Conservation (phyloP, 2,329 filamentous ascomycete species). For the Dichotomopilus funicola region DNA sequence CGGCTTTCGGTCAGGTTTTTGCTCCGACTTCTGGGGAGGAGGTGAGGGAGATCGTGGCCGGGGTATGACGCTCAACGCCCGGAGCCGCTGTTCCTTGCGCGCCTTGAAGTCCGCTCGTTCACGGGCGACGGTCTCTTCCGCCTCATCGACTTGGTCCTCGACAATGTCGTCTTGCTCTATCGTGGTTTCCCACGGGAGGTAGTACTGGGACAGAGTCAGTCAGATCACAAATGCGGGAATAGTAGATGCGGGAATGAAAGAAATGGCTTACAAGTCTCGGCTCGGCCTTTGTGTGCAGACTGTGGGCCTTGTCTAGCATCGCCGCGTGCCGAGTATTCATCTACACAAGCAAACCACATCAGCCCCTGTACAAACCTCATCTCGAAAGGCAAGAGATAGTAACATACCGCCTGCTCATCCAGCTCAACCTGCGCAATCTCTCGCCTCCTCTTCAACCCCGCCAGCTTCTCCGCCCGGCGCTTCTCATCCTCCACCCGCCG, state of each 20-base stretch:
- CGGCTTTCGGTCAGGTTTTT: background rate
- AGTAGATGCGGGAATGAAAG: background rate
- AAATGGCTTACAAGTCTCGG: conserved; percentile 62
- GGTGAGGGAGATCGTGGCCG: conserved; percentile 23
- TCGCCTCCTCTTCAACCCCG: conserved; percentile 54
- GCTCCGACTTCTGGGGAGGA: background rate
- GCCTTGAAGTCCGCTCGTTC: conserved; percentile 59
- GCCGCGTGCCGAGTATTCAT: conserved; percentile 70
- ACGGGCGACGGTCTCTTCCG: conserved; percentile 54
- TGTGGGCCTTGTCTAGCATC: conserved; percentile 64
- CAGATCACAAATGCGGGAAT: background rate
- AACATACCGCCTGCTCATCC: conserved; percentile 68
- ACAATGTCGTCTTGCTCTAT: conserved; percentile 64
- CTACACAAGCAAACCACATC: conserved; percentile 36
- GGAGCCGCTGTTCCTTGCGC: conserved; percentile 38
- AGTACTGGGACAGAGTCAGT: conserved; percentile 55
- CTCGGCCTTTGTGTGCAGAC: conserved; percentile 62
- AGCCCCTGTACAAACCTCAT: conserved; percentile 18
- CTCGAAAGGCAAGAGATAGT: background rate
- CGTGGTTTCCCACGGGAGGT: conserved; percentile 73
- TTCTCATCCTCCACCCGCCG: conserved; percentile 67
- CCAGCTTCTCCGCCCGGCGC: conserved; percentile 57
- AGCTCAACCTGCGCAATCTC: conserved; percentile 65
- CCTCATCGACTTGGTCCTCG: conserved; percentile 60
- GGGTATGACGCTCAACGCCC: conserved; percentile 29